Conservation (phyloP, 176 grass and related monocot species). For the Oryza coarctata region DNA sequence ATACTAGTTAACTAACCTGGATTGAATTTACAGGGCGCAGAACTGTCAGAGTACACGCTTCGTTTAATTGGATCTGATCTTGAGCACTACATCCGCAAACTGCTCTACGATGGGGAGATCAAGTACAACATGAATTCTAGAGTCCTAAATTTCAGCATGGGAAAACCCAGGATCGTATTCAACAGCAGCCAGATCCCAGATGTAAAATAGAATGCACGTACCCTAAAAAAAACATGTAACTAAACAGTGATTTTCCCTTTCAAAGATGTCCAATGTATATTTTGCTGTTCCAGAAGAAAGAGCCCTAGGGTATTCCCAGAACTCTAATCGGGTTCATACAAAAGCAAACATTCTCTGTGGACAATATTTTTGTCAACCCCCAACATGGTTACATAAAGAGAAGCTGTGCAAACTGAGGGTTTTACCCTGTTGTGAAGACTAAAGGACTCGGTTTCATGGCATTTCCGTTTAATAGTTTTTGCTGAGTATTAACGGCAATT, state of each 20-base stretch:
- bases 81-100: constrained; percentile 89
- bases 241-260: background rate
- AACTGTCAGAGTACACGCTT: constrained; percentile 85
- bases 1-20: background rate
- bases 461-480: background rate
- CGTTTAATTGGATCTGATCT: constrained; percentile 81
- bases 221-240: background rate
- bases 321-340: background rate
- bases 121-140: constrained; percentile 95
- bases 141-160: constrained; percentile 97
- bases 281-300: constrained; percentile 5
- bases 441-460: no score
- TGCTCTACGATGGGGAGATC: constrained; percentile 82
- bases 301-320: constrained; percentile 8
- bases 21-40: constrained; percentile 53
- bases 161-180: constrained; percentile 87
- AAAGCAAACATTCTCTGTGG: background rate
- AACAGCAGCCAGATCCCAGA: constrained; percentile 73
- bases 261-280: background rate
- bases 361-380: constrained; percentile 3
- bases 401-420: constrained; percentile 8
- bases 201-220: constrained; percentile 24
- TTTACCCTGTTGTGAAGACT: background rate
- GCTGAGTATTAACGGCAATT: background rate
- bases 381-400: background rate